Evolutionary conservation across 257 asterid species (phyloP).

Genomic region (Coffea canephora): DNA sequence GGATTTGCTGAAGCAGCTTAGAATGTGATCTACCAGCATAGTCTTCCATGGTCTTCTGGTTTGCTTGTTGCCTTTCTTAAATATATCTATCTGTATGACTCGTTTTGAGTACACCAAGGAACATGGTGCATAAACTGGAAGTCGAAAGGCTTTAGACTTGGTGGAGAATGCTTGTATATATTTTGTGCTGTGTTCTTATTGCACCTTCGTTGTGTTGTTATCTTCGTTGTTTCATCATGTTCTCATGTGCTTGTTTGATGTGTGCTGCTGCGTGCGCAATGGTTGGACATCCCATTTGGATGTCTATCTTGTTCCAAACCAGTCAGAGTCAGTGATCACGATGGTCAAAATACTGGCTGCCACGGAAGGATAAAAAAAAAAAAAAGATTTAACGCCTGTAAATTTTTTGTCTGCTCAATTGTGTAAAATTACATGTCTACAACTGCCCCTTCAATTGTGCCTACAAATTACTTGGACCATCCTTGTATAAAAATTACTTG

Average conservation of each 20-base stretch:
- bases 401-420: no score
- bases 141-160: neutral
- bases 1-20: slow-evolving; percentile 98
- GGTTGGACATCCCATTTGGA: neutral
- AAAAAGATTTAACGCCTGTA: no score
- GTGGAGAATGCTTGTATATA: neutral
- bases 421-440: no score
- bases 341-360: neutral
- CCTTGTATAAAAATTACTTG: no score
- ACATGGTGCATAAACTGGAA: neutral
- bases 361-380: no score
- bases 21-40: neutral
- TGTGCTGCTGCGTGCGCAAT: neutral
- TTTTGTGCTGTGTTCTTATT: neutral
- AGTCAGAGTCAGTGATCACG: neutral
- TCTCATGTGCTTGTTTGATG: neutral
- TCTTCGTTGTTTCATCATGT: neutral
- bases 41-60: neutral
- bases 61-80: neutral
- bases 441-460: no score
- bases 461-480: no score
- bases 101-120: neutral
- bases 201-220: neutral
- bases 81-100: neutral
- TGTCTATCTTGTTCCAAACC: neutral